These are phyloP conservation scores for Schizochytrium sp. DNA, from an alignment of 108 stramenopile species.

Conservation along the genomic window DNA sequence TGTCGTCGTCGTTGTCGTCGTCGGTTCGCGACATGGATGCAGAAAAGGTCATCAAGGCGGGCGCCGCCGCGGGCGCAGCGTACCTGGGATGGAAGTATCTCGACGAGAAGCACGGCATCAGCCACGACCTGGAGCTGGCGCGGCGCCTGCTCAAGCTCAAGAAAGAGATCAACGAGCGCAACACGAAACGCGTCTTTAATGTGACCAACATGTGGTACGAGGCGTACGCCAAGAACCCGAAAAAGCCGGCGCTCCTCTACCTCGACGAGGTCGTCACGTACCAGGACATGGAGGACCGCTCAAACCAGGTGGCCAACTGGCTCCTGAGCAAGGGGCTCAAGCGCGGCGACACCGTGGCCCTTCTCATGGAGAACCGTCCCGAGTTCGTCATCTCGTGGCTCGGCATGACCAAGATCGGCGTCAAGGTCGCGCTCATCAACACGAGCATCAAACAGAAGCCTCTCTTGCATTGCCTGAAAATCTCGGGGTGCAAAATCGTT, in stretches of 20 bases:
- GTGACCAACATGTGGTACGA: neutral
- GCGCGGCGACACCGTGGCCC: slow-evolving; percentile 20
- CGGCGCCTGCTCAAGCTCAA: neutral
- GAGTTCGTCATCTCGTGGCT: slow-evolving; percentile 35
- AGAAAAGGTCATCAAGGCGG: neutral
- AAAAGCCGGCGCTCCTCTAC: neutral
- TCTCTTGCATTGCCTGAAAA: slow-evolving; percentile 26
- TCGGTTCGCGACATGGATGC: neutral
- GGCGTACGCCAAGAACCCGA: slow-evolving; percentile 3
- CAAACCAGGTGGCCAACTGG: slow-evolving; percentile 27
- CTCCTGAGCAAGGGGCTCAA: neutral
- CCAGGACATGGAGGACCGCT: slow-evolving; percentile 13
- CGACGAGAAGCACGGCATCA: neutral
- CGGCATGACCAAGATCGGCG: slow-evolving; percentile 35
- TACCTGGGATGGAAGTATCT: slow-evolving; percentile 4
- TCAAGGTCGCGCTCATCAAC: slow-evolving; percentile 28
- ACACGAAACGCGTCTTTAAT: neutral
- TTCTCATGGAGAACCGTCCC: slow-evolving; percentile 30
- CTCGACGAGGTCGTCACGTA: neutral
- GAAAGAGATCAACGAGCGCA: neutral
- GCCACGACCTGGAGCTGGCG: neutral
- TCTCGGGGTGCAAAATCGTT: slow-evolving; percentile 19
- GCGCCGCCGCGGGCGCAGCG: neutral
- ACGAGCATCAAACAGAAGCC: slow-evolving; percentile 18
- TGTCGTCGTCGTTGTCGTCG: no score